Base-by-base conservation (phyloP, 1,284 basidiomycete species). In the Trametes sp. region DNA sequence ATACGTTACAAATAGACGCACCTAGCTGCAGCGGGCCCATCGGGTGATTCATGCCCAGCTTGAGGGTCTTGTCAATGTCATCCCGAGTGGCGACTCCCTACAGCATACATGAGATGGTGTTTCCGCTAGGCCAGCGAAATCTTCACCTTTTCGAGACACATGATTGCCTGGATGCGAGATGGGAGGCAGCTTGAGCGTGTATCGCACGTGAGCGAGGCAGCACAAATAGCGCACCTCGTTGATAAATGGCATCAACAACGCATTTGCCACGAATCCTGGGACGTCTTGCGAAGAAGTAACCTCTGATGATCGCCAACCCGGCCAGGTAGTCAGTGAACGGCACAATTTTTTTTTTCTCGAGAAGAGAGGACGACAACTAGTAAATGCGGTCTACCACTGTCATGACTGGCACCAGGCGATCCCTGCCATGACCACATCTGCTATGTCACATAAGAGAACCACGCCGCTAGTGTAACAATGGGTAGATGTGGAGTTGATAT, bases 1-100 rank as follows among this genome's bases (percentile, higher is more conserved):
- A 31, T 35, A 31, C 13, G 28, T 38, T 23, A 50, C 26, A 54
- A 41, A 41, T 36, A n/a, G 21, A 73, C 83, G 61, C 64, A 87
- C 89, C 90, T 41, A 95, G 84, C 65, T 94, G 90, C 16, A 96
- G 78, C 2, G 94, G 94, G 16, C 96, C 96, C 94, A 98, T 98
- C 1, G 96, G 96, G 73, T 98, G 96, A 65, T 90, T 92, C 95
- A 98, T 98, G 51, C 96, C 97, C 19, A 98, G 82, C 72, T 89
- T 90, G 59, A 98, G 86, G 0, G 95, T 98, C 68, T 90, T 95
- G 79, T 98, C 97, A 67, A 98, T 98, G 74, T 98, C 95, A 62
- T 98, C 95, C 46, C 93, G 87, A 1, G 94, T 93, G 1, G 95
- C 96, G 24, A 92, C 87, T 7, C 95, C 95, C 87, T 94, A 44